Conservation (phyloP, 2,329 filamentous ascomycete species). For the Alternaria sp. region DNA sequence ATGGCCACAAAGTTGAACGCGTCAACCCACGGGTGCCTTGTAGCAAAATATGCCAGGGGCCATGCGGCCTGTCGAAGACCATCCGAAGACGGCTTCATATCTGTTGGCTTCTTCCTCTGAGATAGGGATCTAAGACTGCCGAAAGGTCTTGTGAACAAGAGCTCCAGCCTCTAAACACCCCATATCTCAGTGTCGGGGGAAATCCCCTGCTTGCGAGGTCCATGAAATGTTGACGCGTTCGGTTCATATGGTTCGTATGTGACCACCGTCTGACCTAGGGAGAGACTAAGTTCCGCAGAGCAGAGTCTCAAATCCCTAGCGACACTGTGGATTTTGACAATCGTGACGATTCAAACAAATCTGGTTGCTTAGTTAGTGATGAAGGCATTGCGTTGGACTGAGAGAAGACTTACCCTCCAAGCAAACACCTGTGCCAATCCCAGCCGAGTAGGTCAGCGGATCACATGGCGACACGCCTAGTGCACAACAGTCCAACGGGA, state of each 20-base stretch:
- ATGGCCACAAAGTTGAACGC: not conserved
- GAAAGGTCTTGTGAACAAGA: slow-evolving; percentile 27
- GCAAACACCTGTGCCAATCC: not conserved
- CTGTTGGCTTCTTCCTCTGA: slow-evolving; percentile 44
- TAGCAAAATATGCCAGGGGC: slow-evolving; percentile 43
- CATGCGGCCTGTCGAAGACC: slow-evolving; percentile 36
- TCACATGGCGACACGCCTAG: not conserved
- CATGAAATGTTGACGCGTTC: slow-evolving; percentile 2
- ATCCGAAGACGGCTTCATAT: slow-evolving; percentile 29
- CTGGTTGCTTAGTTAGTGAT: not conserved
- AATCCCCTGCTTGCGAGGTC: slow-evolving; percentile 36
- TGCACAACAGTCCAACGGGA: too few relatives aligned
- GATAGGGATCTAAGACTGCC: slow-evolving; percentile 27
- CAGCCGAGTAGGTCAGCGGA: not conserved
- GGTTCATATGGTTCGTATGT: not conserved
- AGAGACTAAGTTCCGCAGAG: not conserved
- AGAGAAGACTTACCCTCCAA: not conserved
- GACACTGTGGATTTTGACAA: not conserved
- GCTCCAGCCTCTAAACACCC: slow-evolving; percentile 32
- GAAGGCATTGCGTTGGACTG: not conserved
- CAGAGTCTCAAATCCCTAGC: not conserved
- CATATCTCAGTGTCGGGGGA: slow-evolving; percentile 27
- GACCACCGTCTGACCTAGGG: not conserved
- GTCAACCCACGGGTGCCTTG: slow-evolving; percentile 27
- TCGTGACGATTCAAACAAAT: not conserved